Percentiles rank a stretch among this genome's conserved stretches.
Evolutionary conservation across 441 rosid genomes (phyloP).

Genomic region (Flueggea neowawraea): DNA sequence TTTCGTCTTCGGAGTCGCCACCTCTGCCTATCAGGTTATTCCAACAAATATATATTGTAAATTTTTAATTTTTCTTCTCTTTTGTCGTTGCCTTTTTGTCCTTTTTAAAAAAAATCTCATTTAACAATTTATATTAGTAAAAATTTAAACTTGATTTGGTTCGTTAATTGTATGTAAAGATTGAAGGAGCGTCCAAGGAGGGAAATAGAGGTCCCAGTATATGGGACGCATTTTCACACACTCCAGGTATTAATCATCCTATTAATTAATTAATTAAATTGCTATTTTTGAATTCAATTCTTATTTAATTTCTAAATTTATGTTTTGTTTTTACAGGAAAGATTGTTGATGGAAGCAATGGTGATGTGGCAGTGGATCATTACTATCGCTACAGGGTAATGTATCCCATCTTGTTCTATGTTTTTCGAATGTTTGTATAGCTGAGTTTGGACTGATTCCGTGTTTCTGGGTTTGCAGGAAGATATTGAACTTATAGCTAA

Average conservation of each 20-base stretch:
- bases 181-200: constrained; percentile 81
- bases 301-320: not conserved
- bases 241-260: constrained; percentile 35
- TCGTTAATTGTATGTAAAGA: constrained; percentile 24
- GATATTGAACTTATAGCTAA: constrained; percentile 66
- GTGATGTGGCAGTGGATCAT: constrained; percentile 94
- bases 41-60: no score
- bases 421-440: not conserved
- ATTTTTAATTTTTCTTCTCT: no score
- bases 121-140: not conserved
- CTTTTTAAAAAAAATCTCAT: no score
- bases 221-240: constrained; percentile 82
- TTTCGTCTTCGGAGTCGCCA: constrained; percentile 80
- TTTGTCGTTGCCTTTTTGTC: not conserved
- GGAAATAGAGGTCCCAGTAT: constrained; percentile 82
- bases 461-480: constrained; percentile 51
- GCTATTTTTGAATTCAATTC: no score
- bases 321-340: constrained; percentile 39
- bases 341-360: constrained; percentile 67
- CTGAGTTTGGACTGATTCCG: constrained; percentile 4
- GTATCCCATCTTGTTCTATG: no score
- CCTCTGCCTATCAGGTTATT: constrained; percentile 81
- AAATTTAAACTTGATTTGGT: not conserved
- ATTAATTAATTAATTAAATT: not conserved
- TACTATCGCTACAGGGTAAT: constrained; percentile 71